Base-by-base conservation (phyloP, 2,329 filamentous ascomycete genomes). In the Hymenoscyphus albidus region DNA sequence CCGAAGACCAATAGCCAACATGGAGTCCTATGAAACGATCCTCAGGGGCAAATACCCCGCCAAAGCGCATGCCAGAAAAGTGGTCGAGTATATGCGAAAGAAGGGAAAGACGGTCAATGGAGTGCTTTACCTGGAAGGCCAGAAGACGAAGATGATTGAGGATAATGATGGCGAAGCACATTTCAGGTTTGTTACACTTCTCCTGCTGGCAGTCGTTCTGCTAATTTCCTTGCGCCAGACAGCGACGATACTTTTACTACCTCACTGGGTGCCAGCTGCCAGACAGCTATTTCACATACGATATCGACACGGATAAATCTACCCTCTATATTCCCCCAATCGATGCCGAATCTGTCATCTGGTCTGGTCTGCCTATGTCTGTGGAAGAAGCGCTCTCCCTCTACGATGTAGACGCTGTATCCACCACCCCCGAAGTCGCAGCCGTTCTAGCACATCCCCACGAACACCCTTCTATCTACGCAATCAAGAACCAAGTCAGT, bases 231-330 rank as follows among this genome's bases (percentile, higher is more conserved):
- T 22, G 7, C 18, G 12, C 35, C 62, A 10, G 92, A 69, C 93
- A 97, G 79, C 91, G 93, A 68, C 89, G 95, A 63, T 91, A 88
- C 77, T 99, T 99, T 80, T 97, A 91, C 85, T 99, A 99, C 78
- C 82, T 98, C 56, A 94, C 92, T 31, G 95, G 95, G 71, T 96
- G 88, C 74, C 70, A 88, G 67, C 83, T 96, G 38, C 85, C 93
- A 65, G 93, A 97, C 77, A 89, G 89, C 72, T 88, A 88, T 75
- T 85, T 92, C 66, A 84, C 89, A 64, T 97, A 97, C 80, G 89
- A 97, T 69, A 88, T 96, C 64, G 81, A 84, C 57, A 83, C 85
- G 58, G 84, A 87, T 69, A 86, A 87, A 71, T 85, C 93, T 51
- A 96, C 89, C 2, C 86, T 99, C 59, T 99, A 93, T 80, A 94